Conservation (phyloP, 1,284 basidiomycete genomes). For the Sanguinoderma infundibulare region DNA sequence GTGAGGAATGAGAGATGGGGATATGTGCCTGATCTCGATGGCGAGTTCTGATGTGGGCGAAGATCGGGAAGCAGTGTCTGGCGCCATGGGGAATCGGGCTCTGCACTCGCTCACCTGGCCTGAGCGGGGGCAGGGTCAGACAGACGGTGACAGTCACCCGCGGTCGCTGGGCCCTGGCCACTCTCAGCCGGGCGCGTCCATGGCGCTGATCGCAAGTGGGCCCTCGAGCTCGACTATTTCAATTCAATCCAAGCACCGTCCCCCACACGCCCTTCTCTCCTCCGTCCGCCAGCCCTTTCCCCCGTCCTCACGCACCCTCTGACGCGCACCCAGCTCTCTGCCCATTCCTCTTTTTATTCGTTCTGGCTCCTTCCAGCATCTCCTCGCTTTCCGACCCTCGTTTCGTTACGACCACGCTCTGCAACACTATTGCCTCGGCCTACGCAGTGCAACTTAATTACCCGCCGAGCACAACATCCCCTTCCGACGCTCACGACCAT, state of each 20-base stretch:
- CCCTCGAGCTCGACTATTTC: background rate
- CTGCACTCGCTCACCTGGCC: no score
- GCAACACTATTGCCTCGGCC: no score
- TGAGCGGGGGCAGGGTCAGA: background rate
- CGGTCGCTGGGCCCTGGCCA: background rate
- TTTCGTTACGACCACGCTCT: conserved; percentile 8
- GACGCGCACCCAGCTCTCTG: background rate
- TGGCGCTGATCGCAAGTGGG: conserved; percentile 11
- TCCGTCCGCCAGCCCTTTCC: conserved; percentile 1
- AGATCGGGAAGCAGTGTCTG: background rate
- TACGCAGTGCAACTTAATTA: background rate
- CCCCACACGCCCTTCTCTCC: conserved; percentile 5
- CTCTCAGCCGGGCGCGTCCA: background rate
- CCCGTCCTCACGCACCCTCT: background rate
- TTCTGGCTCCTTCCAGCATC: no score
- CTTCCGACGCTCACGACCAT: background rate
- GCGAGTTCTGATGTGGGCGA: conserved; percentile 3
- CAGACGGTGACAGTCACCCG: background rate
- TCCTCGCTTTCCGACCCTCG: background rate
- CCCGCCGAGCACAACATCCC: background rate
- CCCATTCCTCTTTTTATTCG: background rate
- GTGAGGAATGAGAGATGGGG: background rate
- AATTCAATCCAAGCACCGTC: background rate
- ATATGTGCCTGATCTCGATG: conserved; percentile 15
- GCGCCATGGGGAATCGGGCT: no score